Conservation (phyloP, 345 rosid species). For the Salix dunnii region DNA sequence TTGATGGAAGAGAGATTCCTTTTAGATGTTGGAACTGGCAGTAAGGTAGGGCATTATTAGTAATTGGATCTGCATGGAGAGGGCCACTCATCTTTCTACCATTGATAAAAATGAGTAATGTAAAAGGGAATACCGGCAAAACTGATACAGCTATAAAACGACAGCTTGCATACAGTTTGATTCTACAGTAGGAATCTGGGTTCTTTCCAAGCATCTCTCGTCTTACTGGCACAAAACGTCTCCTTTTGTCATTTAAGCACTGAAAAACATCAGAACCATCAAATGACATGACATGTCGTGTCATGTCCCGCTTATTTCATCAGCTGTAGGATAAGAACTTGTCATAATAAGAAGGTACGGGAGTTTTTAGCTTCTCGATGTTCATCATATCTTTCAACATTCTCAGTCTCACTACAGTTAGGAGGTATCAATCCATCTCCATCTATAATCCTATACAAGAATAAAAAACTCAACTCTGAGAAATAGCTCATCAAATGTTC, state of each 20-base stretch:
- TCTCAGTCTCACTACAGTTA: not conserved
- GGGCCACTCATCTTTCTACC: constrained; percentile 24
- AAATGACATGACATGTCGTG: not conserved
- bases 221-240: not conserved
- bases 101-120: not conserved
- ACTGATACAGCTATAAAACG: not conserved
- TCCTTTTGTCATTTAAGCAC: not conserved
- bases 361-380: not conserved
- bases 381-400: not conserved
- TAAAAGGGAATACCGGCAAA: not conserved
- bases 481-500: too few relatives aligned
- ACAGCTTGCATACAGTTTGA: not conserved
- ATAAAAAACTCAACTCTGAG: too few relatives aligned
- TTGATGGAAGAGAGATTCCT: constrained; percentile 53
- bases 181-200: constrained; percentile 7
- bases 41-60: constrained; percentile 15
- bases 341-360: not conserved
- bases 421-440: not conserved
- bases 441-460: not conserved
- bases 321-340: not conserved
- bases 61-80: constrained; percentile 48
- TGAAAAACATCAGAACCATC: not conserved
- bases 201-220: constrained; percentile 1
- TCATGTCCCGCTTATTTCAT: not conserved
- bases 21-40: constrained; percentile 31